Evolutionary conservation across 148 eudicot species (phyloP).

Genomic region (Diospyros kaki): DNA sequence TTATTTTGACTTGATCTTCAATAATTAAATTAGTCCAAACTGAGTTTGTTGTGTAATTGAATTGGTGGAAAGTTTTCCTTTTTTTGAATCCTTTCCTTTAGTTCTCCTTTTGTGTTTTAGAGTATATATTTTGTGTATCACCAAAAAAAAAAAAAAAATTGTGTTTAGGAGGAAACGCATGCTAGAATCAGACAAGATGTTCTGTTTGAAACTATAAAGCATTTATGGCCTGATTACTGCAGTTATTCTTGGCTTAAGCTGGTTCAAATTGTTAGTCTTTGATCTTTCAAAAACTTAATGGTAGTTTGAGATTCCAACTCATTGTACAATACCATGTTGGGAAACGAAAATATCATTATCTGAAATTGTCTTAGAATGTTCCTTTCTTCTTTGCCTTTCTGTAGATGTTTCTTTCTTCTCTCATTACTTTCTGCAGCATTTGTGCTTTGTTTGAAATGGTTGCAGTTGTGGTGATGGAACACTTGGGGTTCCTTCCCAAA

Average conservation of each 20-base stretch:
- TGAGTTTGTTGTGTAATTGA: not conserved
- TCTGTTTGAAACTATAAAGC: not conserved
- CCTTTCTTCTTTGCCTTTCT: not conserved
- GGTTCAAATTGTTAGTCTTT: not conserved
- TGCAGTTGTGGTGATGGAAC: conserved; percentile 98
- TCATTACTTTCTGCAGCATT: not conserved
- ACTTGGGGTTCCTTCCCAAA: conserved; percentile 81
- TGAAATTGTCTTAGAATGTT: not conserved
- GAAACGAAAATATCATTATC: not conserved
- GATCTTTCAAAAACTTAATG: not conserved
- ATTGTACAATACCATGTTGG: too few relatives aligned
- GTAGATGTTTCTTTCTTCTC: not conserved
- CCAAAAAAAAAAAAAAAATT: not conserved
- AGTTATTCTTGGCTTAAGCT: not conserved
- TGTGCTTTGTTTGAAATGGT: conserved; percentile 14
- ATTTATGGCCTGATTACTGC: not conserved
- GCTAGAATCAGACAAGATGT: not conserved
- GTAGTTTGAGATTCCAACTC: not conserved
- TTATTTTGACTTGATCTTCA: not conserved
- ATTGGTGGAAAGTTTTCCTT: not conserved
- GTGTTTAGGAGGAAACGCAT: not conserved
- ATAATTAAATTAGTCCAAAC: not conserved
- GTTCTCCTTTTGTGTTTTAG: not conserved
- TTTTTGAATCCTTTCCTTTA: not conserved
- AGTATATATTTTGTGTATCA: not conserved